These are phyloP conservation scores for Penicillium samsonianum DNA, from an alignment of 495 filamentous ascomycete genomes.

Conservation along the genomic window DNA sequence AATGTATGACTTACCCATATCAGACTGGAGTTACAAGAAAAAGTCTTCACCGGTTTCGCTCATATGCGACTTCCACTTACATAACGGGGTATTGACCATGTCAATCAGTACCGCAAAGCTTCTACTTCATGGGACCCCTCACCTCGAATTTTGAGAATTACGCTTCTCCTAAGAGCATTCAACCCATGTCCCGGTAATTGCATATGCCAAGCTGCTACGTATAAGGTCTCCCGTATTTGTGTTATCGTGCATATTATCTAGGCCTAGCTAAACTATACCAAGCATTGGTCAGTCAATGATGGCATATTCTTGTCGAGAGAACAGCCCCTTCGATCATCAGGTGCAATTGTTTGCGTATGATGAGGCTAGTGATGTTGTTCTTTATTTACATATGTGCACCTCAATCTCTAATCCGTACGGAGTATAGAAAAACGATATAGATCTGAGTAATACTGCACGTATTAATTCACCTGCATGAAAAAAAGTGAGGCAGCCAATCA, in stretches of 20 bases:
- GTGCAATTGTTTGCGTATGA: background rate
- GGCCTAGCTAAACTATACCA: background rate
- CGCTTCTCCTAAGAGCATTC: background rate
- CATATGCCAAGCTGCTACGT: background rate
- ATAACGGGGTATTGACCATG: too few relatives aligned
- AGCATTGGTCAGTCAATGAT: too few relatives aligned
- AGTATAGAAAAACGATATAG: background rate
- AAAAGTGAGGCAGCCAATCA: conserved; percentile 11
- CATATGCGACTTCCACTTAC: too few relatives aligned
- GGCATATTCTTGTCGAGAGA: background rate
- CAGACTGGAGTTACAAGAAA: too few relatives aligned
- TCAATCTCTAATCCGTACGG: background rate
- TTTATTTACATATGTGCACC: background rate
- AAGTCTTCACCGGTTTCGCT: too few relatives aligned
- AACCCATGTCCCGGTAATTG: background rate
- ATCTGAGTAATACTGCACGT: conserved; percentile 3
- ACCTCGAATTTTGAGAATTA: background rate
- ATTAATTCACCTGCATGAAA: background rate
- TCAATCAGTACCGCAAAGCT: too few relatives aligned
- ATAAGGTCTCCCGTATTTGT: background rate
- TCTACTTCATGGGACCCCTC: too few relatives aligned
- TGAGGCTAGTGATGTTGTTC: background rate
- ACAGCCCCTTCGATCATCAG: background rate
- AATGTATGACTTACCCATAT: too few relatives aligned
- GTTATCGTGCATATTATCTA: background rate